phyloP scores from a whole-genome alignment of 2,329 filamentous ascomycete species.

The Elsinoe fawcettii region DNA sequence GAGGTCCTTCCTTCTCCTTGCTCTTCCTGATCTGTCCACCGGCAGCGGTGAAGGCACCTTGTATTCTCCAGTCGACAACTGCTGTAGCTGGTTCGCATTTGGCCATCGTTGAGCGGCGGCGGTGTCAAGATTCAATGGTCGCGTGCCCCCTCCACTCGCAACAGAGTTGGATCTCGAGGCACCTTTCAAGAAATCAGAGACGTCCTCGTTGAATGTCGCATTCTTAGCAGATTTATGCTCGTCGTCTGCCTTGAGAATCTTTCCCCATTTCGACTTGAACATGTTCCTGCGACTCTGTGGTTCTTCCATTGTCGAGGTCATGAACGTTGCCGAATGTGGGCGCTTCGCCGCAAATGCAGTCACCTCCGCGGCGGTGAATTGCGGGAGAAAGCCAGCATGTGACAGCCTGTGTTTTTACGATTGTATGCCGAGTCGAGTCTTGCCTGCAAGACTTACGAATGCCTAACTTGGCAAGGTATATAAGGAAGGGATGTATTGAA shows the following conservation, averaged over 20 bases:
- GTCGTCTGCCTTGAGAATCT: slow-evolving; percentile 26
- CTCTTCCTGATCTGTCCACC: slow-evolving; percentile 24
- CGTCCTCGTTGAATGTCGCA: slow-evolving; percentile 36
- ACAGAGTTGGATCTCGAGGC: slow-evolving; percentile 38
- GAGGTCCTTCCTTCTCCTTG: slow-evolving; percentile 56
- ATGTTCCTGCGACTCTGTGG: slow-evolving; percentile 4
- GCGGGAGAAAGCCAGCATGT: background rate
- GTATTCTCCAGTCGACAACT: slow-evolving; percentile 20
- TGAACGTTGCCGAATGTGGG: background rate
- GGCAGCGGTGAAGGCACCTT: slow-evolving; percentile 22
- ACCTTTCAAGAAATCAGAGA: slow-evolving; percentile 52
- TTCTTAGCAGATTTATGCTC: slow-evolving; percentile 28
- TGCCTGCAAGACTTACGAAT: slow-evolving; percentile 5
- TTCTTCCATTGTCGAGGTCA: slow-evolving; percentile 13
- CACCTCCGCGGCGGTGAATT: slow-evolving; percentile 6
- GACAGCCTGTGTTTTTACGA: background rate
- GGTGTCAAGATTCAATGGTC: slow-evolving; percentile 38
- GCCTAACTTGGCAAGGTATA: background rate
- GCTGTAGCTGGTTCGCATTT: slow-evolving; percentile 37
- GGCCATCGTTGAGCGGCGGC: slow-evolving; percentile 45
- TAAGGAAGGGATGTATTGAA: background rate
- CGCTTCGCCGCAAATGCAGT: background rate
- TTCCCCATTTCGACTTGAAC: slow-evolving; percentile 20
- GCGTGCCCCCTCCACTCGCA: slow-evolving; percentile 19
- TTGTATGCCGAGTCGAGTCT: background rate